phyloP scores from a whole-genome alignment of 2,329 filamentous ascomycete genomes.

The Celoporthe dispersa region DNA sequence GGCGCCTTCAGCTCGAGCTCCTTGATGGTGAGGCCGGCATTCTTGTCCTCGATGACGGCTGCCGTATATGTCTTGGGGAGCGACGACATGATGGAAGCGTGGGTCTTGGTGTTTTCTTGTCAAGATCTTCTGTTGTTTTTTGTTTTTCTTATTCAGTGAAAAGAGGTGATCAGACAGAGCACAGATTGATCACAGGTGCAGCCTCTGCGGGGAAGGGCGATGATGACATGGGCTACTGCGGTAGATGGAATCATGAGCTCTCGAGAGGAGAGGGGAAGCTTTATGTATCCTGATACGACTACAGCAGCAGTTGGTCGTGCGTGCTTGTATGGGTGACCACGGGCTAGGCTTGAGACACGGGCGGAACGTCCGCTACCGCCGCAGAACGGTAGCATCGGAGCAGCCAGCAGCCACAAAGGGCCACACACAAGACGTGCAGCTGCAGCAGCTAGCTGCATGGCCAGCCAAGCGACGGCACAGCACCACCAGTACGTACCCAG shows the following conservation, averaged over 20 bases:
- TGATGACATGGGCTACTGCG: no score
- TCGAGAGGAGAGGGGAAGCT: background rate
- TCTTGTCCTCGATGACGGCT: slow-evolving; percentile 60
- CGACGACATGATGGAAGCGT: slow-evolving; percentile 3
- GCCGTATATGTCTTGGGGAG: slow-evolving; percentile 71
- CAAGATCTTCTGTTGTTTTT: background rate
- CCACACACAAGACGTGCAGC: no score
- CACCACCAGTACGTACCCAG: no score
- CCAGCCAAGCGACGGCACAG: no score
- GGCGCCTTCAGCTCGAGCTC: slow-evolving; percentile 63
- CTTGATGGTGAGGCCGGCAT: slow-evolving; percentile 59
- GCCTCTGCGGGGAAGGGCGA: no score
- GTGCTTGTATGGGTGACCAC: no score
- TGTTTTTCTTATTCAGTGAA: background rate
- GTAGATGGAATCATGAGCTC: background rate
- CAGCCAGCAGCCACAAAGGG: no score
- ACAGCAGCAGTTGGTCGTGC: no score
- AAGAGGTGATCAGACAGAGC: background rate
- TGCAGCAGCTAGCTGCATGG: no score
- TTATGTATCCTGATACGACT: background rate
- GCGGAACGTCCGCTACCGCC: no score
- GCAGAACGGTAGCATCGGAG: background rate
- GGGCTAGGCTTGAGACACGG: background rate
- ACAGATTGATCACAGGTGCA: background rate
- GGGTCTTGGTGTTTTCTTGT: no score